Evolutionary conservation across 148 eudicot genomes (phyloP).

Genomic region (Vaccinium corymbosum): DNA sequence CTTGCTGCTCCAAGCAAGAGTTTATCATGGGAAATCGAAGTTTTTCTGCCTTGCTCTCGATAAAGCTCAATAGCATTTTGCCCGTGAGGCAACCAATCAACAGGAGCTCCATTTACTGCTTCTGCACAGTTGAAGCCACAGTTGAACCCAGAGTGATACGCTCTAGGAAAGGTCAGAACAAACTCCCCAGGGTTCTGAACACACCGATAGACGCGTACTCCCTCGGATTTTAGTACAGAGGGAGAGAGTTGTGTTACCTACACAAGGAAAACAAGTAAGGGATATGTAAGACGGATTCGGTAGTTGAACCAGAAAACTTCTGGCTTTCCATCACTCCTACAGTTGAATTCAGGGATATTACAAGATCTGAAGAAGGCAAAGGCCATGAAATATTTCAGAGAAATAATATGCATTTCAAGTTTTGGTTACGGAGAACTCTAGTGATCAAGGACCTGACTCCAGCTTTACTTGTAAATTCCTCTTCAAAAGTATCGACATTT

Average conservation of each 20-base stretch:
- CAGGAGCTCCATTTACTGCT: constrained; percentile 97
- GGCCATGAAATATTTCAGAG: neutral
- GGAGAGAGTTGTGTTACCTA: constrained; percentile 98
- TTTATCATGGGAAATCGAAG: constrained; percentile 96
- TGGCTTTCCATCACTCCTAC: neutral
- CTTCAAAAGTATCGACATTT: neutral
- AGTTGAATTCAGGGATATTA: neutral
- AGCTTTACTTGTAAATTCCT: neutral
- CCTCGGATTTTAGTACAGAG: constrained; percentile 68
- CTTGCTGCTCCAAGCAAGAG: constrained; percentile 93
- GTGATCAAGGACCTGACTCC: neutral
- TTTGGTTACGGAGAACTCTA: constrained; percentile 4
- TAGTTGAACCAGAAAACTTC: neutral
- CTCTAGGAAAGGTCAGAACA: constrained; percentile 92
- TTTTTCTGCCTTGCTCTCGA: constrained; percentile 78
- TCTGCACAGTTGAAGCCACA: constrained; percentile 97
- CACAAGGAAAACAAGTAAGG: constrained; percentile 9
- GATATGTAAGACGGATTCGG: neutral
- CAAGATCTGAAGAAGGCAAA: neutral
- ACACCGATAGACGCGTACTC: constrained; percentile 90
- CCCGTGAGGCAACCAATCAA: constrained; percentile 98
- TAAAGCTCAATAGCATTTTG: constrained; percentile 95
- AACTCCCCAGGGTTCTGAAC: constrained; percentile 89
- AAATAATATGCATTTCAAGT: neutral
- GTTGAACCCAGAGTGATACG: constrained; percentile 97